Evolutionary conservation across 768 basidiomycete species (phyloP).

Genomic region (Lyophyllum decastes): DNA sequence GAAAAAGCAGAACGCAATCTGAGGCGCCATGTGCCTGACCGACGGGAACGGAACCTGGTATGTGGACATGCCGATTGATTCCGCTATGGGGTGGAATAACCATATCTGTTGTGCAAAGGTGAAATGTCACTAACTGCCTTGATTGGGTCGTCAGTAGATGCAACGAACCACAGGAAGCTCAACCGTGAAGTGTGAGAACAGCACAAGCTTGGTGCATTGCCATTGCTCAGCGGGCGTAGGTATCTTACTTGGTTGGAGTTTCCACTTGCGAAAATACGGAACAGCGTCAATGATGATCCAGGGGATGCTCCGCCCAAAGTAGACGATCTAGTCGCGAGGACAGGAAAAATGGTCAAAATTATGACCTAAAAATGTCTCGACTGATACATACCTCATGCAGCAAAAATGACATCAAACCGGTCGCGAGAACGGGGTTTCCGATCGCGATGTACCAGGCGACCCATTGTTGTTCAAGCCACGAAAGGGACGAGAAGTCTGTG

Average conservation of each 20-base stretch:
- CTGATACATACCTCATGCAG: conserved; percentile 80
- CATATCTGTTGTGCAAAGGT: conserved; percentile 57
- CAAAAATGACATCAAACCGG: conserved; percentile 89
- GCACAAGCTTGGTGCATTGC: conserved; percentile 93
- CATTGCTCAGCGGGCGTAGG: conserved; percentile 85
- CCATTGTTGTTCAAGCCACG: conserved; percentile 81
- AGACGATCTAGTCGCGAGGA: conserved; percentile 65
- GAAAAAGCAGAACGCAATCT: conserved; percentile 87
- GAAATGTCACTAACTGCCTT: background rate
- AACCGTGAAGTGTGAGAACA: conserved; percentile 94
- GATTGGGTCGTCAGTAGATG: background rate
- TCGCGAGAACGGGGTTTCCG: conserved; percentile 89
- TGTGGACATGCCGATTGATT: conserved; percentile 85
- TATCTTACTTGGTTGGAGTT: conserved; percentile 84
- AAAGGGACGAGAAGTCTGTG: conserved; percentile 61
- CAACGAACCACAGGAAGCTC: conserved; percentile 81
- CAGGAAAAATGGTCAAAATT: background rate
- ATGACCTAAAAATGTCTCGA: background rate
- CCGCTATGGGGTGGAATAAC: conserved; percentile 90
- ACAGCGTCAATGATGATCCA: conserved; percentile 96
- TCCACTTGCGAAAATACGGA: conserved; percentile 93
- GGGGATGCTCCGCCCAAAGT: conserved; percentile 93
- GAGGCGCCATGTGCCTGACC: conserved; percentile 66
- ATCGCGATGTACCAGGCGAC: conserved; percentile 85
- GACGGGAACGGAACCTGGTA: conserved; percentile 92